A percentile compares a stretch with the other conserved stretches of the same genome.
Conservation (phyloP, 495 filamentous ascomycete genomes). For the Penicillium egyptiacum region DNA sequence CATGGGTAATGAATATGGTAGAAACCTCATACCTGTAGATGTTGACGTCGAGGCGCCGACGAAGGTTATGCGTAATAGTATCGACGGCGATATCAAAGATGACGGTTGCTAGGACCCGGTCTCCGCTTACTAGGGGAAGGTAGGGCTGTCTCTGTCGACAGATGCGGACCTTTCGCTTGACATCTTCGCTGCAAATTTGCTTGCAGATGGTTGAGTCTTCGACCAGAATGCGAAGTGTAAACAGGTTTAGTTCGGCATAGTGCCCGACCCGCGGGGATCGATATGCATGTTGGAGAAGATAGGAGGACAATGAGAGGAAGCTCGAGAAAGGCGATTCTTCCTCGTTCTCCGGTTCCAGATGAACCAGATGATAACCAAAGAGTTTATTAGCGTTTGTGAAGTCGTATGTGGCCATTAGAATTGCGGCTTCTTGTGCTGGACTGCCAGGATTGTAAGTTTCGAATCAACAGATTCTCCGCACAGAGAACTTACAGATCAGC, state of each 20-base stretch:
- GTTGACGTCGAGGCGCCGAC: constrained; percentile 76
- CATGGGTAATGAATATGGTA: background rate
- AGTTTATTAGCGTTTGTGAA: constrained; percentile 94
- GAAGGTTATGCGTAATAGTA: constrained; percentile 90
- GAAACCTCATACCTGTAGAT: constrained; percentile 69
- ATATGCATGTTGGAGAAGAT: constrained; percentile 90
- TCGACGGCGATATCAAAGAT: constrained; percentile 86
- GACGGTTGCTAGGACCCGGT: constrained; percentile 68
- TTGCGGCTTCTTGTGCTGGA: constrained; percentile 72
- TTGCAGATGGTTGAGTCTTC: constrained; percentile 87
- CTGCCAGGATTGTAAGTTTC: constrained; percentile 47
- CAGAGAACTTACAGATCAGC: constrained; percentile 54
- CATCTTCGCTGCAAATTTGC: constrained; percentile 78
- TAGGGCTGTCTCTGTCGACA: constrained; percentile 89
- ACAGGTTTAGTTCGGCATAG: constrained; percentile 80
- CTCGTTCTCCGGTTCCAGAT: constrained; percentile 56
- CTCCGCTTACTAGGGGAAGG: constrained; percentile 70
- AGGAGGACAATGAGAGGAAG: constrained; percentile 88
- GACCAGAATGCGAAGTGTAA: constrained; percentile 80
- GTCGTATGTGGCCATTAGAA: constrained; percentile 85
- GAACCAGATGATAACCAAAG: constrained; percentile 83
- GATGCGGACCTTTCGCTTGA: constrained; percentile 70
- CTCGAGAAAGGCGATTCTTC: constrained; percentile 74
- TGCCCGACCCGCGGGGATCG: constrained; percentile 71
- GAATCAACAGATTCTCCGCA: background rate